These are phyloP conservation scores for Starmerella riodocensis DNA, from an alignment of 805 yeast species.

Conservation along the genomic window DNA sequence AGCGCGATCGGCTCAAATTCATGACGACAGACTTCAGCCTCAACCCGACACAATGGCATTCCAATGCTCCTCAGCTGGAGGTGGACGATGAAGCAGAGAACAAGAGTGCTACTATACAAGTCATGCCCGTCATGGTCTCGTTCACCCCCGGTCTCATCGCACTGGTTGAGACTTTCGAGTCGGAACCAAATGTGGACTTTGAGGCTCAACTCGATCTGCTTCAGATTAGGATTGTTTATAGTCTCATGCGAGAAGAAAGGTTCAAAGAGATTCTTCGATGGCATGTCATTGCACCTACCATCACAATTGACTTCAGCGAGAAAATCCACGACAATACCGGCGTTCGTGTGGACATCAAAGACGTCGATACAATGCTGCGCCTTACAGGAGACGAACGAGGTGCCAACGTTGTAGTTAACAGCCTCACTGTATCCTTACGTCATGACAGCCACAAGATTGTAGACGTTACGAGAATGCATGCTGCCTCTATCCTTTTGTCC, in stretches of 20 bases:
- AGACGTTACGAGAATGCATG: constrained; percentile 14
- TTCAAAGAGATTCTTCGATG: constrained; percentile 1
- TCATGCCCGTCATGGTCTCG: constrained; percentile 39
- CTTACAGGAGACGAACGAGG: constrained; percentile 2
- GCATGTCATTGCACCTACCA: constrained; percentile 34
- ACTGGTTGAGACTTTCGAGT: constrained; percentile 30
- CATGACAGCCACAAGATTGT: constrained; percentile 13
- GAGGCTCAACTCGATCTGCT: constrained; percentile 47
- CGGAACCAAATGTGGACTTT: constrained; percentile 30
- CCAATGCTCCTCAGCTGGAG: constrained; percentile 25
- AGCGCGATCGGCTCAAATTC: constrained; percentile 3
- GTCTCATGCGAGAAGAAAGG: constrained; percentile 26
- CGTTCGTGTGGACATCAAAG: constrained; percentile 10
- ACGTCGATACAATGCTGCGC: constrained; percentile 9
- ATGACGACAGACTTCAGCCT: constrained; percentile 5
- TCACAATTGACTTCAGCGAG: constrained; percentile 31
- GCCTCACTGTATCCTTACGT: constrained; percentile 20
- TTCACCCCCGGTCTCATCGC: constrained; percentile 36
- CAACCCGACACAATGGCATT: constrained; percentile 12
- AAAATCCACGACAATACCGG: constrained; percentile 15
- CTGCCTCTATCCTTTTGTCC: constrained; percentile 24
- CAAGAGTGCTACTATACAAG: constrained; percentile 41
- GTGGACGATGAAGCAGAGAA: constrained; percentile 31
- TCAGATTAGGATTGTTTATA: constrained; percentile 45
- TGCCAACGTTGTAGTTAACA: constrained; percentile 14